These are phyloP conservation scores for Buddleja alternifolia DNA, from an alignment of 257 asterid species.

Conservation along the genomic window DNA sequence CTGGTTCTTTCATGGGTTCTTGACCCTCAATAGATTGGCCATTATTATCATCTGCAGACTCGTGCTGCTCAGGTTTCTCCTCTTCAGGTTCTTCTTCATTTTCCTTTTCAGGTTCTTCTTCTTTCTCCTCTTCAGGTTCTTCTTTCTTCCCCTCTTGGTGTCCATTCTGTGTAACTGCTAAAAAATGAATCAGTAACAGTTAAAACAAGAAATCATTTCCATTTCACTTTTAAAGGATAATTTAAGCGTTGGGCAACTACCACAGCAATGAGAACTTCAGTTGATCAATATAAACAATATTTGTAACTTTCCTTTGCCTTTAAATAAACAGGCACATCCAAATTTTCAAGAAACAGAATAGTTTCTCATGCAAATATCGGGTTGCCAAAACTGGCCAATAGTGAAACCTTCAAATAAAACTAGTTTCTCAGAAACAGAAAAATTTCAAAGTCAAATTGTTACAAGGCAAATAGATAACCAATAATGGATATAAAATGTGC, in stretches of 20 bases:
- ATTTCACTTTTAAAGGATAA: background rate
- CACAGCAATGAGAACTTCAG: background rate
- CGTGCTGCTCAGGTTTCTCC: conserved; percentile 32
- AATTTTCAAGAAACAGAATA: background rate
- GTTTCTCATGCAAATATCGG: background rate
- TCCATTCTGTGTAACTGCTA: conserved; percentile 44
- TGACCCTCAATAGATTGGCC: conserved; percentile 33
- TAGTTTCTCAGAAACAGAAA: conserved; percentile 5
- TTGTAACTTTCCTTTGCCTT: background rate
- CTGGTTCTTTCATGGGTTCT: conserved; percentile 42
- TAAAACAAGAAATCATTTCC: background rate
- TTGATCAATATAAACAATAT: background rate
- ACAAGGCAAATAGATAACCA: background rate
- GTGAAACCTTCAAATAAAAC: background rate
- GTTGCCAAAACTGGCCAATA: background rate
- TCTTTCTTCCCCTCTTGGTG: conserved; percentile 35
- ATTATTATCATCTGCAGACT: conserved; percentile 30
- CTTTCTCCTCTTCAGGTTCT: conserved; percentile 32
- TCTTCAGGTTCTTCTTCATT: conserved; percentile 30
- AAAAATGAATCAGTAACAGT: background rate
- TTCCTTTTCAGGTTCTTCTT: conserved; percentile 28
- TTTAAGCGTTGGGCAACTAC: conserved; percentile 7
- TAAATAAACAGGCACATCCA: background rate
- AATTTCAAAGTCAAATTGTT: background rate
- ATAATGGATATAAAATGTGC: background rate